Conservation (phyloP, 31 red algal species). For the Odonthalia washingtoniensis region DNA sequence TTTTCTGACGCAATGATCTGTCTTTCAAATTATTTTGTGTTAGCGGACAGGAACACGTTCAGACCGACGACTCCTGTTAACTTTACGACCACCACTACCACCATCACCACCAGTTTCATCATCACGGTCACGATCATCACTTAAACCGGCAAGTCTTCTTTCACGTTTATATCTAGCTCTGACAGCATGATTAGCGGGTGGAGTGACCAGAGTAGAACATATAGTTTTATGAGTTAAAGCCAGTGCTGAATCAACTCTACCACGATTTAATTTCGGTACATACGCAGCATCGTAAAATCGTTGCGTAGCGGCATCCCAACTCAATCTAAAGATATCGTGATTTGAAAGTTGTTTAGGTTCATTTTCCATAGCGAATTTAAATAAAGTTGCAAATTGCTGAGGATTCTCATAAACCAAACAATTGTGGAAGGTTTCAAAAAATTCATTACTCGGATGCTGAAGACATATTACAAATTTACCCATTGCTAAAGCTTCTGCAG, state of each 20-base stretch:
- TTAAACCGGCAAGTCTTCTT: not conserved
- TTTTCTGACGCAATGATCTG: too few species aligned
- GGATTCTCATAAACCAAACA: slow-evolving; percentile 64
- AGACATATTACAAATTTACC: slow-evolving; percentile 83
- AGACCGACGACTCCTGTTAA: too few species aligned
- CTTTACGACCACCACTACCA: too few species aligned
- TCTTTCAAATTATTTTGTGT: too few species aligned
- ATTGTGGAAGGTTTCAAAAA: slow-evolving; percentile 82
- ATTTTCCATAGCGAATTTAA: slow-evolving; percentile 54
- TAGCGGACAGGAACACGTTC: too few species aligned
- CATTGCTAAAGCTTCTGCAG: slow-evolving; percentile 90
- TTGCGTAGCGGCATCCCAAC: slow-evolving; percentile 87
- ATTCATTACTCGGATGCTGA: slow-evolving; percentile 83
- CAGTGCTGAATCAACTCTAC: slow-evolving; percentile 74
- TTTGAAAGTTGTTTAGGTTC: slow-evolving; percentile 72
- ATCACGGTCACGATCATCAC: too few species aligned
- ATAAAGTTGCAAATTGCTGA: slow-evolving; percentile 61
- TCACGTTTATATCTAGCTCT: slow-evolving; percentile 53
- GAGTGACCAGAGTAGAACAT: slow-evolving; percentile 72
- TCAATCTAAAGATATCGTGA: slow-evolving; percentile 55
- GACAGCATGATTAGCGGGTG: slow-evolving; percentile 69
- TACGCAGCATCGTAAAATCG: slow-evolving; percentile 74
- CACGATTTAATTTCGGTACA: slow-evolving; percentile 9
- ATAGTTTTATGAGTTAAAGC: slow-evolving; percentile 86
- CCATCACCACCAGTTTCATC: too few species aligned